phyloP scores from a whole-genome alignment of 805 yeast species.

The Yamadazyma sp. region DNA sequence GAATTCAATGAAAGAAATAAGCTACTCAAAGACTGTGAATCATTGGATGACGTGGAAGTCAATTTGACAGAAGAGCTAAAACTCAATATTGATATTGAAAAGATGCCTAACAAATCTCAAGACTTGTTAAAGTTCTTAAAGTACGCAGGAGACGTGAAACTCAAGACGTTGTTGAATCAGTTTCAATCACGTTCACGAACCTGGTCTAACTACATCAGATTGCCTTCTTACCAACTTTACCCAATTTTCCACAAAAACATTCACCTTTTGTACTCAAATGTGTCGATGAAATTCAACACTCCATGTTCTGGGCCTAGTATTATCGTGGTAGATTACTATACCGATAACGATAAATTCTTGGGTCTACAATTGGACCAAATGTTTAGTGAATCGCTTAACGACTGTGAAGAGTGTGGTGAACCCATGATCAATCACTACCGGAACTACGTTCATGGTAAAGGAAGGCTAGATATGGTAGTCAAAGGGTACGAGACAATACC shows the following conservation, averaged over 20 bases:
- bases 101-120: slow-evolving; percentile 36
- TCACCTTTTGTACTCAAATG: slow-evolving; percentile 75
- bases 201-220: slow-evolving; percentile 40
- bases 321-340: slow-evolving; percentile 81
- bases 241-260: slow-evolving; percentile 71
- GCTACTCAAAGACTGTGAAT: slow-evolving; percentile 20
- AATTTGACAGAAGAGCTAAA: slow-evolving; percentile 27
- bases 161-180: slow-evolving; percentile 50
- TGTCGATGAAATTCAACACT: slow-evolving; percentile 78
- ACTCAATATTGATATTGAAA: slow-evolving; percentile 23
- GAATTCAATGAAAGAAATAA: slow-evolving; percentile 20
- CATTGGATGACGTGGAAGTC: slow-evolving; percentile 27
- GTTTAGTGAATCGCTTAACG: slow-evolving; percentile 61
- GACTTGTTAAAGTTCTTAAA: slow-evolving; percentile 41
- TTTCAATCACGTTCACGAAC: slow-evolving; percentile 49
- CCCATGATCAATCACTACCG: slow-evolving; percentile 70
- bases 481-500: slow-evolving; percentile 45
- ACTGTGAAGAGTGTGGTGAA: slow-evolving; percentile 82
- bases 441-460: slow-evolving; percentile 85
- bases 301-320: slow-evolving; percentile 92
- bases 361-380: slow-evolving; percentile 87
- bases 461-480: slow-evolving; percentile 73
- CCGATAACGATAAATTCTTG: slow-evolving; percentile 86
- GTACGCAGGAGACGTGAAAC: slow-evolving; percentile 32
- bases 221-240: slow-evolving; percentile 39